Percentiles rank a stretch among this genome's conserved stretches.
Evolutionary conservation across 2,329 filamentous ascomycete genomes (phyloP).

Genomic region (Metarhizium humberi): DNA sequence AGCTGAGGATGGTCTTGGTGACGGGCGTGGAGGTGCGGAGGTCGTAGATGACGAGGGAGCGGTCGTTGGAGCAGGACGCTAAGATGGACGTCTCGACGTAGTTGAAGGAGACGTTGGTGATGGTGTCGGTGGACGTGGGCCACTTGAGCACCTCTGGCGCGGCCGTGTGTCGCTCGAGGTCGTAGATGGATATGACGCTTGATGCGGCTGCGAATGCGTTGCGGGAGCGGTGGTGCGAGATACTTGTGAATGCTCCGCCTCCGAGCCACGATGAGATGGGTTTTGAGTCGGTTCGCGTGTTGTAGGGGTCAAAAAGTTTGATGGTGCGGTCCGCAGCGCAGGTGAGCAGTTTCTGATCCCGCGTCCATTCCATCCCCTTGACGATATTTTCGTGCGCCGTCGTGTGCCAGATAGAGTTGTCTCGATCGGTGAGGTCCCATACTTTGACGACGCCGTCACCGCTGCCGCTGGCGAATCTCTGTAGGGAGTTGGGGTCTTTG

Average conservation of each 20-base stretch:
- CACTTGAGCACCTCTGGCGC: constrained; percentile 76
- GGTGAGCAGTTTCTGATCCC: constrained; percentile 73
- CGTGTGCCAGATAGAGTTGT: constrained; percentile 61
- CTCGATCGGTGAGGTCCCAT: constrained; percentile 66
- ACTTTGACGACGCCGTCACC: constrained; percentile 93
- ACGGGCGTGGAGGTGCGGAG: constrained; percentile 78
- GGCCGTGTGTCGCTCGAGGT: constrained; percentile 70
- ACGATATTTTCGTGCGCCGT: constrained; percentile 90
- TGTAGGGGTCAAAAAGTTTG: constrained; percentile 87
- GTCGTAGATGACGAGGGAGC: constrained; percentile 85
- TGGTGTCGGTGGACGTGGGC: constrained; percentile 85
- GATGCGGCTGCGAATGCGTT: constrained; percentile 75
- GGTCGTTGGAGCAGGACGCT: constrained; percentile 75
- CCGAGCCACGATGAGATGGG: constrained; percentile 82
- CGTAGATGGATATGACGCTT: constrained; percentile 77
- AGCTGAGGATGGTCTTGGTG: constrained; percentile 68
- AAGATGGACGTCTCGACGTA: constrained; percentile 88
- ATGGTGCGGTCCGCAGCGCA: constrained; percentile 80
- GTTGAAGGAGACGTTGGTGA: constrained; percentile 83
- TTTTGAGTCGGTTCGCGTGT: constrained; percentile 55
- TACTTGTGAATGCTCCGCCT: constrained; percentile 67
- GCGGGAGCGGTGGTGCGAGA: constrained; percentile 72
- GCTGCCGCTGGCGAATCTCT: constrained; percentile 71
- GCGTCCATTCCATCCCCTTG: constrained; percentile 84
- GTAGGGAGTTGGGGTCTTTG: constrained; percentile 66